Conservation (phyloP, 2,329 filamentous ascomycete species). For the Fusarium sterilihyphosum region DNA sequence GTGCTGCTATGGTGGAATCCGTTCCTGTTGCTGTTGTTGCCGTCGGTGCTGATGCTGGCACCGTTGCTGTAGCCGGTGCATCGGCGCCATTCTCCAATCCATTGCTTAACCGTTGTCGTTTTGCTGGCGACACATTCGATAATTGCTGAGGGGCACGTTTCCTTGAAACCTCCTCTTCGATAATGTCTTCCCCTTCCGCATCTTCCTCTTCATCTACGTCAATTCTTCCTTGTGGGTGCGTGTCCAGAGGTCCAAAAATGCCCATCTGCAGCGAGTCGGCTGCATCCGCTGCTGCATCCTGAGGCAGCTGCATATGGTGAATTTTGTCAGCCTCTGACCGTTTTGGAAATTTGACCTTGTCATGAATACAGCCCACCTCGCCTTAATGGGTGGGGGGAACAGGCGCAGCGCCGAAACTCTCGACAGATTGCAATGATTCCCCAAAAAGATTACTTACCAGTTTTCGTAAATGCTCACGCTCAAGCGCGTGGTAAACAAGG, state of each 20-base stretch:
- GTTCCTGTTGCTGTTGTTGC: constrained; percentile 19
- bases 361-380: constrained; percentile 26
- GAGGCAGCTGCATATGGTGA: constrained; percentile 57
- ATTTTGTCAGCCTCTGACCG: constrained; percentile 37
- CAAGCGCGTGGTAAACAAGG: constrained; percentile 67
- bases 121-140: constrained; percentile 66
- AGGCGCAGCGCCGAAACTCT: constrained; percentile 20
- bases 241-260: constrained; percentile 66
- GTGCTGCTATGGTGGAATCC: constrained; percentile 23
- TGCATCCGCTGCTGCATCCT: constrained; percentile 58
- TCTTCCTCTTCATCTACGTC: constrained; percentile 54
- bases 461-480: constrained; percentile 63
- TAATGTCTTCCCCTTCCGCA: constrained; percentile 50
- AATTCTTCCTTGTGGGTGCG: constrained; percentile 55
- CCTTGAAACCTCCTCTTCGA: constrained; percentile 53
- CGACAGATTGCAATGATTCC: background rate
- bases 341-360: constrained; percentile 33
- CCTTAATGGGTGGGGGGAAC: constrained; percentile 12
- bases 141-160: constrained; percentile 62
- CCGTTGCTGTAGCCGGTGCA: constrained; percentile 43
- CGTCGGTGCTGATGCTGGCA: constrained; percentile 33
- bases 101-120: constrained; percentile 70
- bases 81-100: constrained; percentile 67
- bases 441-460: constrained; percentile 54
- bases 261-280: constrained; percentile 60